Conservation (phyloP, 2,329 filamentous ascomycete genomes). For the Huntiella moniliformis region DNA sequence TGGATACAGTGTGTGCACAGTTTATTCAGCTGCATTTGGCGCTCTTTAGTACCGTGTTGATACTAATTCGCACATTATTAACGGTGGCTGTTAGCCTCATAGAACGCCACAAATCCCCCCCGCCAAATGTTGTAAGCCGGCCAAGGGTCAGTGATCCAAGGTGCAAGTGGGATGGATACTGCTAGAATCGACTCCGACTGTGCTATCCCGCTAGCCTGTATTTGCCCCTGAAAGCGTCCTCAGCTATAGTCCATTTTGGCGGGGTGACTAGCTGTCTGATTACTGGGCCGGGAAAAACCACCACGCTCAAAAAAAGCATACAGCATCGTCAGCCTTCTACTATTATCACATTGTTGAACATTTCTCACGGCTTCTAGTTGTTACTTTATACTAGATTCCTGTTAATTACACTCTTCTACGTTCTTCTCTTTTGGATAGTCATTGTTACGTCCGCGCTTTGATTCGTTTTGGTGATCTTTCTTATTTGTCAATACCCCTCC, state of each 20-base stretch:
- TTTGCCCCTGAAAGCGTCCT: not conserved
- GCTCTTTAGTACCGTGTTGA: too few species aligned
- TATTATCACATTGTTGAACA: conserved; percentile 5
- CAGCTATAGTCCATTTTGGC: conserved; percentile 5
- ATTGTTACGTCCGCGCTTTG: not conserved
- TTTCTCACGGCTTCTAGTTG: not conserved
- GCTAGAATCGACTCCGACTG: too few species aligned
- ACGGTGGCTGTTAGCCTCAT: too few species aligned
- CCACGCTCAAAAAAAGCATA: conserved; percentile 11
- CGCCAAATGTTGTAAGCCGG: too few species aligned
- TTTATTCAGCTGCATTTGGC: too few species aligned
- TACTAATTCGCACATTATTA: too few species aligned
- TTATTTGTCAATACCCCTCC: conserved; percentile 10
- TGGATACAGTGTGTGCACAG: too few species aligned
- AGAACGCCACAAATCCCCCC: too few species aligned
- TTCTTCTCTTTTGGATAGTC: not conserved
- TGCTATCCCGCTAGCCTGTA: too few species aligned
- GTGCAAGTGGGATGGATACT: too few species aligned
- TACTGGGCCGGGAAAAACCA: conserved; percentile 11
- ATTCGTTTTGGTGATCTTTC: conserved; percentile 3
- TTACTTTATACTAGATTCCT: conserved; percentile 1
- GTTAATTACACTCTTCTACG: not conserved
- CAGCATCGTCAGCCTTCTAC: conserved; percentile 11
- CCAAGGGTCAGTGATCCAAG: too few species aligned
- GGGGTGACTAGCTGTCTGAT: conserved; percentile 6